Base-by-base conservation (phyloP, 225 moss, liverwort and hornwort genomes). In the Physcomitrellopsis africana region DNA sequence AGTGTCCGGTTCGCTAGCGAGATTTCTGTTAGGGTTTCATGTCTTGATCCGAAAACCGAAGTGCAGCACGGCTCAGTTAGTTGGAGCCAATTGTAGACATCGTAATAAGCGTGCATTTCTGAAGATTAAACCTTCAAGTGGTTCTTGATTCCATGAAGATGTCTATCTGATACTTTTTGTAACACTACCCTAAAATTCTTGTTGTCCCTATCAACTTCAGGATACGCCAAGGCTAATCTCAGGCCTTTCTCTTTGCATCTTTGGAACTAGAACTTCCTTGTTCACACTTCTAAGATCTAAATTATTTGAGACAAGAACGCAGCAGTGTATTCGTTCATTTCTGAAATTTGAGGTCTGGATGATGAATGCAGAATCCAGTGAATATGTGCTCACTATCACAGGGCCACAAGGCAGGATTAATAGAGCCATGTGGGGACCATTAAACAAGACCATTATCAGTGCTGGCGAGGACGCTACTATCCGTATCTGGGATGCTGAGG, bases 401-500 rank as follows among this genome's bases (percentile, higher is more conserved):
- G 96, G 96, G 27, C 96, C 96, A 22, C 83, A 86, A 78, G 94
- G 96, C 73, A 88, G 96, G 74, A 96, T 96, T 0, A 96, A 94
- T 71, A 92, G 96, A 83, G 96, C 81, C 5, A 69, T 96, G 14
- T 96, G 96, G 84, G 94, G 96, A 20, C 96, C 96, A 5, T 84
- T 96, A 3, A 96, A 96, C 66, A 88, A 89, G 83, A 96, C 96
- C 17, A 96, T 96, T 18, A 94, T 96, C 64, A 94, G 96, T 80
- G 96, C 89, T 63, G 96, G 96, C 16, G 96, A 96, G 69, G 96
- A 96, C 76, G 85, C 85, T 26, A 70, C 84, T 27, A 64, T 96
- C 51, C 94, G 92, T 43, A 96, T 92, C 62, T 96, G 94, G 92
- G 96, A 96, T 83, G 96, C 90, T 27, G 92, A 92, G 89, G 94